These are phyloP conservation scores for Fusarium sp. DNA, from an alignment of 2,329 filamentous ascomycete genomes.

Conservation along the genomic window DNA sequence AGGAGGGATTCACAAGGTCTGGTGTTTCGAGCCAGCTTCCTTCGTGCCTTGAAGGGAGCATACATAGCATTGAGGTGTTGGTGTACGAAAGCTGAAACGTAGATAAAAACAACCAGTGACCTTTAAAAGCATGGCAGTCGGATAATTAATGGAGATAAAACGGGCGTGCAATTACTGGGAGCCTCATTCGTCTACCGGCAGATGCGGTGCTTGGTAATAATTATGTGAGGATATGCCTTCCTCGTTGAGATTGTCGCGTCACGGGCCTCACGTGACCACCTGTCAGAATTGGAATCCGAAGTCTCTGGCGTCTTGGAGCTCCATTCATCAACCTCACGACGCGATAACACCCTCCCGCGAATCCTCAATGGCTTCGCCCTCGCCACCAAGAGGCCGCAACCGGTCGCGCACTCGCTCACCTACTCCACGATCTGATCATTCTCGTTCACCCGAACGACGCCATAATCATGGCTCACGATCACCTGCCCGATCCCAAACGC, in stretches of 20 bases:
- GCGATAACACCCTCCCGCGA: conserved; percentile 12
- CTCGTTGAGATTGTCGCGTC: conserved; percentile 7
- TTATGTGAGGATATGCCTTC: neutral
- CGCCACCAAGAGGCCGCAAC: conserved; percentile 47
- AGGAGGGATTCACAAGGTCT: conserved; percentile 8
- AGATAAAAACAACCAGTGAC: conserved; percentile 1
- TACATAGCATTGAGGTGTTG: neutral
- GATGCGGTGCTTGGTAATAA: neutral
- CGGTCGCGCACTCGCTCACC: conserved; percentile 50
- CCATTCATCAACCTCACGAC: conserved; percentile 10
- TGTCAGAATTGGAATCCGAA: conserved; percentile 20
- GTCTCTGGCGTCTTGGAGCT: conserved; percentile 21
- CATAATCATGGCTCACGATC: conserved; percentile 49
- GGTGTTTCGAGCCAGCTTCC: neutral
- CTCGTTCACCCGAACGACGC: conserved; percentile 46
- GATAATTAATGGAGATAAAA: conserved; percentile 9
- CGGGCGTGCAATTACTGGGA: neutral
- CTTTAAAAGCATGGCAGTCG: neutral
- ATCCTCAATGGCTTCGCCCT: conserved; percentile 45
- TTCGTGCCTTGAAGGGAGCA: neutral
- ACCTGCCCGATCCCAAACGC: conserved; percentile 46
- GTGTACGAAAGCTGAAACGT: neutral
- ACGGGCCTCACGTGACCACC: conserved; percentile 30
- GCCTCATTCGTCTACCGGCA: neutral
- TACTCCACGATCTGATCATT: conserved; percentile 48